Evolutionary conservation across 2,329 filamentous ascomycete genomes (phyloP), one percentile per base, ranked within the genome.

Genomic region (Colletotrichum kahawae): DNA sequence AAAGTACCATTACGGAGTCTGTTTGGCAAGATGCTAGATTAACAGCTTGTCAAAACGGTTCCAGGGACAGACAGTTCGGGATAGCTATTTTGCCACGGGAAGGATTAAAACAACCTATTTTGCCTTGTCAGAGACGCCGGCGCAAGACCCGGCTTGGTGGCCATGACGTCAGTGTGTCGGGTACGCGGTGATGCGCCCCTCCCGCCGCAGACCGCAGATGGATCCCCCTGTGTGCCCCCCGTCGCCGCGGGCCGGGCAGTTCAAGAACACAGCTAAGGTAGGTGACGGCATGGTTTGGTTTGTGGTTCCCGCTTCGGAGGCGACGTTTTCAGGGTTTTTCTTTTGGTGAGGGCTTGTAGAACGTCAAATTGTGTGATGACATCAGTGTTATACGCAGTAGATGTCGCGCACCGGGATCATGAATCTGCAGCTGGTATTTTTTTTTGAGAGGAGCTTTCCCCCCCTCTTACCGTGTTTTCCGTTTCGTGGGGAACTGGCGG

Each of bases 251-350:
- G 48, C 65, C 65, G 48, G 65, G 62, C 63, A 27, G 43, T 1
- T 24, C 43, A 51, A 21, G 43, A 51, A 51, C 10, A 51, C 43
- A 12, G 43, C 43, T 51, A 51, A 34, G 33, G 51, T 59, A 12
- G 48, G 24, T 72, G 72, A 75, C 72, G 70, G 62, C 72, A 75
- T 75, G 27, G 27, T 38, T 34, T 59, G 62, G 14, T 54, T 36
- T 24, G n/a, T 51, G 48, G 21, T 43, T 54, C 60, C 68, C 59
- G 56, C 56, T 72, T 64, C 57, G 12, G 14, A 48, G 13, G 71
- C 54, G 51, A 66, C 63, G 63, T 31, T 59, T 51, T 64, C 72
- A 75, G 69, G 69, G 36, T 31, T 56, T 51, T 21, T n/a, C n/a
- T n/a, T 0, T 51, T 51, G 43, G 10, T 24, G 43, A 51, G 43